phyloP scores from a whole-genome alignment of 352 stramenopile genomes.

The Pythium brachiatum region DNA sequence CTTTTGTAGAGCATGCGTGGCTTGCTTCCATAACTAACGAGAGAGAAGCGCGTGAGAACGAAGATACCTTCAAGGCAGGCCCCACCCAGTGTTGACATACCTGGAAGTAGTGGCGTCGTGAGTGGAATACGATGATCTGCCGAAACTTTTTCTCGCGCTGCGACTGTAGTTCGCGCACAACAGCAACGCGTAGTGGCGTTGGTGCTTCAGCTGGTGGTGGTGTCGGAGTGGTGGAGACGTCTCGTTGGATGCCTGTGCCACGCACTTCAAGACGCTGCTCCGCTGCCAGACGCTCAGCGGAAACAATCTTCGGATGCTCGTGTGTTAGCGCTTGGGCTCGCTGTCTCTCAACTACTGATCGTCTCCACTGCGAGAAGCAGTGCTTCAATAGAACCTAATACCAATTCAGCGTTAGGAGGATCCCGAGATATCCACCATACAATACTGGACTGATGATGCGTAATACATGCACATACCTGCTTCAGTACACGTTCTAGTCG shows the following conservation, averaged over 20 bases:
- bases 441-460: neutral
- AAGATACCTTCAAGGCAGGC: too few species aligned
- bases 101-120: constrained; percentile 26
- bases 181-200: neutral
- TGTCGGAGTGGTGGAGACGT: neutral
- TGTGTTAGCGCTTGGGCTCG: neutral
- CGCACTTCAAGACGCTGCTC: constrained; percentile 17
- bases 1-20: neutral
- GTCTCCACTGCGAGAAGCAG: neutral
- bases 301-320: neutral
- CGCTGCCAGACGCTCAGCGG: neutral
- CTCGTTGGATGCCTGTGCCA: constrained; percentile 4
- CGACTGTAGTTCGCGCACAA: neutral
- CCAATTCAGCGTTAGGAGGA: neutral
- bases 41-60: too few species aligned
- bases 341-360: neutral
- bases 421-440: neutral
- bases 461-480: neutral
- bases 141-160: constrained; percentile 2
- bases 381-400: neutral
- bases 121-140: constrained; percentile 17
- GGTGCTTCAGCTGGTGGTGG: neutral
- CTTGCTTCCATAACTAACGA: constrained; percentile 2
- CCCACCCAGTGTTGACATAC: too few species aligned
- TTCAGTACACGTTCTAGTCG: neutral